Percentiles rank a stretch among this genome's conserved stretches.
Evolutionary conservation across 306 rosid species (phyloP).

Genomic region (Cicer yamashitae): DNA sequence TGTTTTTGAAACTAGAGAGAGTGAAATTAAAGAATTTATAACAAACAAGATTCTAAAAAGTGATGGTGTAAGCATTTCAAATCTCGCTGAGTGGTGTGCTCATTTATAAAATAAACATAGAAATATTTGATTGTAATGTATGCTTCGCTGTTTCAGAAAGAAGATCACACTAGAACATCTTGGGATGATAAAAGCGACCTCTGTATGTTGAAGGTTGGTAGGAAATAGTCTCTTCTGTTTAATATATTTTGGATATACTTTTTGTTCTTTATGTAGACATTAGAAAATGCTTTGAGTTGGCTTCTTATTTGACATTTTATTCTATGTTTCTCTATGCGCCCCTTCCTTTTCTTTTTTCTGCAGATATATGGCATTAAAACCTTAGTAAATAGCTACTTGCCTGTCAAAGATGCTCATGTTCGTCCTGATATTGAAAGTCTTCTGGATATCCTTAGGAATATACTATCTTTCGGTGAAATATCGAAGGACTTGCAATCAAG

Average conservation of each 20-base stretch:
- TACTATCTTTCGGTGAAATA: slow-evolving; percentile 82
- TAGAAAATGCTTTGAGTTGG: slow-evolving; percentile 27
- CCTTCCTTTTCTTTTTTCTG: slow-evolving; percentile 25
- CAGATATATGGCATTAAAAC: slow-evolving; percentile 93
- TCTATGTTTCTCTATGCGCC: neutral
- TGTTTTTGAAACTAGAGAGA: slow-evolving; percentile 92
- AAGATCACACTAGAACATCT: slow-evolving; percentile 53
- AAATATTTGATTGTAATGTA: slow-evolving; percentile 41
- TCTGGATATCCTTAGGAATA: slow-evolving; percentile 75
- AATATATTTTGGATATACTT: slow-evolving; percentile 33
- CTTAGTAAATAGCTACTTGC: slow-evolving; percentile 87
- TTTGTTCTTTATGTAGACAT: neutral
- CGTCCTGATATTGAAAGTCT: slow-evolving; percentile 72
- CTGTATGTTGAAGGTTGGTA: slow-evolving; percentile 86
- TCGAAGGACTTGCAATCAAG: slow-evolving; percentile 81
- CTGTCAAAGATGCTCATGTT: slow-evolving; percentile 92
- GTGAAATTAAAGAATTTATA: slow-evolving; percentile 80
- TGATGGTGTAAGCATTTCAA: slow-evolving; percentile 63
- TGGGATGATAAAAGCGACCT: slow-evolving; percentile 90
- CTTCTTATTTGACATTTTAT: slow-evolving; percentile 21
- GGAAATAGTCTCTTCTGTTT: slow-evolving; percentile 34
- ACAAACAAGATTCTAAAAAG: slow-evolving; percentile 69
- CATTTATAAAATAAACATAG: slow-evolving; percentile 42
- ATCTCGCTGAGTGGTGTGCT: slow-evolving; percentile 23
- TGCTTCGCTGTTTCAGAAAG: slow-evolving; percentile 66